Evolutionary conservation across 148 eudicot genomes (phyloP), one percentile per base, ranked within the genome.

Genomic region (Persicaria maculosa): DNA sequence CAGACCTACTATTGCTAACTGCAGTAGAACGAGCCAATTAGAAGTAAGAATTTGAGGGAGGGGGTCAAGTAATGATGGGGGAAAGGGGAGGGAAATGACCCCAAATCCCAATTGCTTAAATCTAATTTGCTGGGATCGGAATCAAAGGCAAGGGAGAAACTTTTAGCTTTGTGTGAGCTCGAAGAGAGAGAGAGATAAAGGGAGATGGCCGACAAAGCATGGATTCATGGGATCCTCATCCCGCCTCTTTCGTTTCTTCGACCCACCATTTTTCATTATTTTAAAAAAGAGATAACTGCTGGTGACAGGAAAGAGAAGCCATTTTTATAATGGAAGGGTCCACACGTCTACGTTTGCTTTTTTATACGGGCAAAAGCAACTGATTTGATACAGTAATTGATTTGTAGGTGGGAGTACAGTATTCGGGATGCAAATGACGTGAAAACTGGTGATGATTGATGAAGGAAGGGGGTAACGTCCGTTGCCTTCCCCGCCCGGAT

Each of bases 291-390:
- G 25, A 59, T 59, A 59, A 59, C n/a, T 59, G 67, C 14, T 59
- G 67, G 40, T 59, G 67, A 36, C 67, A 59, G 40, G 67, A 59
- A 59, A 59, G 67, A 59, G 43, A 59, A 59, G 43, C 67, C 67
- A 59, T 59, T 57, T 17, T 57, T 57, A 17, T 20, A 22, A 22
- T 20, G 36, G 43, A 19, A 22, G 43, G 9, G 67, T 59, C 67
- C 25, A 59, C 67, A 22, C 14, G 67, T 20, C 15, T 59, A 4
- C 6, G 9, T 59, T 22, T 59, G 9, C 25, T 19, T 4, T 9
- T 6, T 16, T 54, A 5, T 54, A 16, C 5, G 15, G n/a, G 4
- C 3, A 15, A 1, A 58, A 6, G 25, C 65, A 19, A 58, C 65
- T 58, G 65, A 58, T 58, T 58, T 58, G 10, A 31, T 31, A 22